A percentile compares a stretch with the other conserved stretches of the same genome.
These are phyloP conservation scores for Ilyonectria mors-panacis DNA, from an alignment of 2,329 filamentous ascomycete species.

Conservation along the genomic window DNA sequence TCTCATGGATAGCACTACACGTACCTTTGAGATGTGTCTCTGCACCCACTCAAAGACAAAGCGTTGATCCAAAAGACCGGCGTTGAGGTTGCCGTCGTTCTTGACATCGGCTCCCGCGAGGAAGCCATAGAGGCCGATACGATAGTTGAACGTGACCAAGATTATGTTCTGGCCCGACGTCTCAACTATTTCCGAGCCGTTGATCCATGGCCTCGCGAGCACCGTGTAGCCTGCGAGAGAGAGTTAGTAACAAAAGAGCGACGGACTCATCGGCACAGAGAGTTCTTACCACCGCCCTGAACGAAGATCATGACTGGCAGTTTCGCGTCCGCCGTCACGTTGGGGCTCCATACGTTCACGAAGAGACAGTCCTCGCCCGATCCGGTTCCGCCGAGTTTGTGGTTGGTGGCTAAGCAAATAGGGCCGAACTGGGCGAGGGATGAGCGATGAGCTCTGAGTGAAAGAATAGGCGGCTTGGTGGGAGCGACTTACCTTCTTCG, in stretches of 20 bases:
- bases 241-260: not conserved
- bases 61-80: constrained; percentile 75
- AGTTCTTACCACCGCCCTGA: constrained; percentile 58
- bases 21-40: constrained; percentile 67
- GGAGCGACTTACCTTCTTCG: constrained; percentile 50
- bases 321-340: constrained; percentile 45
- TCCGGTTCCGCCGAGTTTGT: constrained; percentile 38
- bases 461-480: not conserved
- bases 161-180: constrained; percentile 63
- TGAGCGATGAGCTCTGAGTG: not conserved
- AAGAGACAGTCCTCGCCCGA: constrained; percentile 62
- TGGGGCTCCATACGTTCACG: constrained; percentile 64
- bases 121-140: constrained; percentile 75
- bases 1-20: not conserved
- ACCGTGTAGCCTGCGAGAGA: constrained; percentile 57
- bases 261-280: not conserved
- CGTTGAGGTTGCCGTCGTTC: constrained; percentile 71
- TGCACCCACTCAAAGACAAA: constrained; percentile 74
- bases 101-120: constrained; percentile 70
- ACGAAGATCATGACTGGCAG: constrained; percentile 59
- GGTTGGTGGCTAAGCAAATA: constrained; percentile 58
- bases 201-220: constrained; percentile 67
- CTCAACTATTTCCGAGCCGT: constrained; percentile 63
- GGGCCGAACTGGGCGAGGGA: constrained; percentile 58
- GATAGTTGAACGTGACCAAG: constrained; percentile 74